These are phyloP conservation scores for Rosellinia necatrix DNA, from an alignment of 2,329 filamentous ascomycete genomes.

Conservation along the genomic window DNA sequence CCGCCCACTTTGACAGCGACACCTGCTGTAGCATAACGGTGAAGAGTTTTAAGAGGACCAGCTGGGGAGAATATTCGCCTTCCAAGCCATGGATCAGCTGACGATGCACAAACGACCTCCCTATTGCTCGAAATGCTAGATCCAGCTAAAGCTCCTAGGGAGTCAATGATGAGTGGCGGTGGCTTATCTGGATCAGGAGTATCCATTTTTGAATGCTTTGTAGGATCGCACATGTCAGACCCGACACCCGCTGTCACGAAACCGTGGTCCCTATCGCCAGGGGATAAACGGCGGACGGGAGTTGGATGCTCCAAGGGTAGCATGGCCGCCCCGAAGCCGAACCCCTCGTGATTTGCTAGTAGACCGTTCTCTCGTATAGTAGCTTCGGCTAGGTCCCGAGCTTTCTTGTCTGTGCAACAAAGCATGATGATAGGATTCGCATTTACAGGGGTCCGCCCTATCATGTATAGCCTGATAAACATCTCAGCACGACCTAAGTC, in stretches of 20 bases:
- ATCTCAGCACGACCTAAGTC: slow-evolving; percentile 14
- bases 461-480: slow-evolving; percentile 24
- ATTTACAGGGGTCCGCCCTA: slow-evolving; percentile 12
- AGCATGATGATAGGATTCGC: slow-evolving; percentile 22
- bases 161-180: background rate
- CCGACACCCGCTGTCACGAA: background rate
- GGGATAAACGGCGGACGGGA: slow-evolving; percentile 11
- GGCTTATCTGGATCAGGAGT: background rate
- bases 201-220: background rate
- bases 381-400: slow-evolving; percentile 7
- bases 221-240: no score
- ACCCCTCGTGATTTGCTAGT: slow-evolving; percentile 3
- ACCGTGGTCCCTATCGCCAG: background rate
- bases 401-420: slow-evolving; percentile 13
- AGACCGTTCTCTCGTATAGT: slow-evolving; percentile 15
- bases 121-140: no score
- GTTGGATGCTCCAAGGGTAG: slow-evolving; percentile 17
- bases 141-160: background rate
- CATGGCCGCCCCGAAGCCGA: slow-evolving; percentile 10
- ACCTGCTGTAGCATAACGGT: slow-evolving; percentile 1
- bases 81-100: background rate
- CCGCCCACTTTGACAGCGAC: slow-evolving; percentile 1
- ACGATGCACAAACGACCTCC: slow-evolving; percentile 7
- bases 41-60: no score
- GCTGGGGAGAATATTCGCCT: background rate